phyloP scores from a whole-genome alignment of 1,139 yeast species.

The Saccharomyces hybrid region DNA sequence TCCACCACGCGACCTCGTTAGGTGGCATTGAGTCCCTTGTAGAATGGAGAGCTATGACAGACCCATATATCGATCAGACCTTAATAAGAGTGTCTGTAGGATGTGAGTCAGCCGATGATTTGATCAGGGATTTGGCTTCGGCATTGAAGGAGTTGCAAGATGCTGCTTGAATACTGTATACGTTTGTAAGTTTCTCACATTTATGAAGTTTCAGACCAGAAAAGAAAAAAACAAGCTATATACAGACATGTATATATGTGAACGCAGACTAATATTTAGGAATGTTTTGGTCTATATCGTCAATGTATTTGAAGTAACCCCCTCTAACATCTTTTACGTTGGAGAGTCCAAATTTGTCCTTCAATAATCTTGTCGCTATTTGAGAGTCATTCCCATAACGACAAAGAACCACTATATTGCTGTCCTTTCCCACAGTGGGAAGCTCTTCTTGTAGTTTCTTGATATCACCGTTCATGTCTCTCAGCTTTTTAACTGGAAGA shows the following conservation, averaged over 20 bases:
- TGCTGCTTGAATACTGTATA: not conserved
- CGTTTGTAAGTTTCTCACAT: not conserved
- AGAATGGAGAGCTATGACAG: conserved; percentile 85
- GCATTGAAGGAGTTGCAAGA: conserved; percentile 33
- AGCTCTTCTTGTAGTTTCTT: conserved; percentile 15
- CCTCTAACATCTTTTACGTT: conserved; percentile 66
- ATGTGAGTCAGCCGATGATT: conserved; percentile 63
- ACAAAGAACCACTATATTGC: conserved; percentile 44
- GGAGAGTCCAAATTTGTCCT: conserved; percentile 40
- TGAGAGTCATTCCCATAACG: conserved; percentile 91
- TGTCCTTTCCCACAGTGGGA: conserved; percentile 17
- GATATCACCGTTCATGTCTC: conserved; percentile 33
- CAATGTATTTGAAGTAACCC: conserved; percentile 69
- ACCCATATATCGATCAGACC: conserved; percentile 44
- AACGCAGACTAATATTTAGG: conserved; percentile 51
- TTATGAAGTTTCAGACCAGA: not conserved
- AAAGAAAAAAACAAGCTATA: not conserved
- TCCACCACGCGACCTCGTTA: conserved; percentile 84
- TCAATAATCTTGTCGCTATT: conserved; percentile 53
- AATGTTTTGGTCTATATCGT: conserved; percentile 47
- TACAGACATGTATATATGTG: conserved; percentile 3
- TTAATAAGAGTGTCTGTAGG: conserved; percentile 74
- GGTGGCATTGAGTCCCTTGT: conserved; percentile 92
- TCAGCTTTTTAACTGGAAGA: conserved; percentile 49
- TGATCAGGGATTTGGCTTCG: conserved; percentile 53